Evolutionary conservation across 495 filamentous ascomycete genomes (phyloP), one percentile per base, ranked within the genome.

Genomic region (Hypoxylon subgilvum): DNA sequence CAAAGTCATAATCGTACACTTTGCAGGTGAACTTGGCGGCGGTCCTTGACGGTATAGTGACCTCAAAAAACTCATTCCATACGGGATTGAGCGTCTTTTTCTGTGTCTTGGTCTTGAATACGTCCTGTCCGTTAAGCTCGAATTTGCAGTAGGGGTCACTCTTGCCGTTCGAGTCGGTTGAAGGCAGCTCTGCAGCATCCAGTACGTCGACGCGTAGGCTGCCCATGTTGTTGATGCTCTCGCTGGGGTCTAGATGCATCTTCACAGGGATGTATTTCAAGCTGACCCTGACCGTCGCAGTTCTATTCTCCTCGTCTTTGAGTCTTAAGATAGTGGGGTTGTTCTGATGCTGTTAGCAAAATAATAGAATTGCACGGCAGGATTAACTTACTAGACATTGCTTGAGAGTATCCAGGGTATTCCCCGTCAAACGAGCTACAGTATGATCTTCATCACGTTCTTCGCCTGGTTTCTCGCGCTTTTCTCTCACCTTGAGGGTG

Each of bases 181-280:
- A 82, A 6, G 94, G 94, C 16, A 99, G 84, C 57, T 97, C 86
- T 19, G 85, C 80, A 16, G 88, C 94, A 68, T 96, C 90, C 41
- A 96, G 74, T n/a, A 97, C 79, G 57, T 97, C 91, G 39, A 97
- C 88, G 7, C 90, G 88, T 23, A 99, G 84, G 44, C 83, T 90
- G 49, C 94, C 94, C 86, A 94, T 92, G 74, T 99, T 99, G 82
- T 96, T 97, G 79, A 97, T 96, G 70, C 90, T 95, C 74, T 99
- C 94, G 61, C 82, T 88, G 1, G 93, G 91, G 67, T 97, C 91
- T 47, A 99, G 88, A 48, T 82, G 81, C 94, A 99, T 99, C 73
- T 87, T 83, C 41, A 96, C 84, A 0, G 94, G 94, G 13, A 97
- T 87, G 66, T 96, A 99, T 67, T 95, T 95, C 60, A 96, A 81